Evolutionary conservation across 768 basidiomycete genomes (phyloP).

Genomic region (Termitomyces sp.): DNA sequence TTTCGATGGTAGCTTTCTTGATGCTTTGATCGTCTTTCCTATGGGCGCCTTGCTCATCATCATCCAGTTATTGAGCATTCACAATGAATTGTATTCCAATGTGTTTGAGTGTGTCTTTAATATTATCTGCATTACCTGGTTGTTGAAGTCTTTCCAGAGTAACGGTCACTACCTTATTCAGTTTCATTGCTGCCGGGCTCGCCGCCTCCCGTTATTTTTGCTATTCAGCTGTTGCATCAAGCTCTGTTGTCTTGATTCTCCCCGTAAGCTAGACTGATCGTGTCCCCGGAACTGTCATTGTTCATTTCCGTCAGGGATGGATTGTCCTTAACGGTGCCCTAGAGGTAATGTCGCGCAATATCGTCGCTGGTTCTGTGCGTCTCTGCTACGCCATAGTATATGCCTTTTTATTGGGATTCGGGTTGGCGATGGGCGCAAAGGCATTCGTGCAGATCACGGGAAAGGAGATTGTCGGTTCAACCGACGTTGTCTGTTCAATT

Average conservation of each 20-base stretch:
- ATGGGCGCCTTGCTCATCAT: slow-evolving; percentile 70
- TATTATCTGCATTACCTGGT: background rate
- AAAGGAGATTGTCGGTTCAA: background rate
- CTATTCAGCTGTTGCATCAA: slow-evolving; percentile 75
- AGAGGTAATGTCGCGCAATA: slow-evolving; percentile 75
- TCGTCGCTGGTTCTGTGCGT: slow-evolving; percentile 80
- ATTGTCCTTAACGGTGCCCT: slow-evolving; percentile 69
- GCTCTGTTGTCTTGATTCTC: slow-evolving; percentile 74
- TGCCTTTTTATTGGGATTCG: slow-evolving; percentile 75
- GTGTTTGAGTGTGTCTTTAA: slow-evolving; percentile 61
- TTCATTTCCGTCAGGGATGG: slow-evolving; percentile 36
- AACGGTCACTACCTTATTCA: slow-evolving; percentile 72
- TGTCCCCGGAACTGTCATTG: slow-evolving; percentile 11
- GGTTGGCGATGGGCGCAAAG: slow-evolving; percentile 51
- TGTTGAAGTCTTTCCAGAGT: slow-evolving; percentile 41
- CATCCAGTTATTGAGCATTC: slow-evolving; percentile 65
- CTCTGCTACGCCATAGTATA: slow-evolving; percentile 78
- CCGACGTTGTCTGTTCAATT: slow-evolving; percentile 38
- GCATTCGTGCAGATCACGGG: background rate
- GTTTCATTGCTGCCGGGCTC: slow-evolving; percentile 73
- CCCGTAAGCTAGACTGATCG: slow-evolving; percentile 40
- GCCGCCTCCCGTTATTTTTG: slow-evolving; percentile 67
- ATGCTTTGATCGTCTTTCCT: slow-evolving; percentile 66
- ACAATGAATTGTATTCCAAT: slow-evolving; percentile 75
- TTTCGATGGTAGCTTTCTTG: slow-evolving; percentile 75